These are phyloP conservation scores for Leucosporidium creatinivorum DNA, from an alignment of 768 basidiomycete species.

Conservation along the genomic window DNA sequence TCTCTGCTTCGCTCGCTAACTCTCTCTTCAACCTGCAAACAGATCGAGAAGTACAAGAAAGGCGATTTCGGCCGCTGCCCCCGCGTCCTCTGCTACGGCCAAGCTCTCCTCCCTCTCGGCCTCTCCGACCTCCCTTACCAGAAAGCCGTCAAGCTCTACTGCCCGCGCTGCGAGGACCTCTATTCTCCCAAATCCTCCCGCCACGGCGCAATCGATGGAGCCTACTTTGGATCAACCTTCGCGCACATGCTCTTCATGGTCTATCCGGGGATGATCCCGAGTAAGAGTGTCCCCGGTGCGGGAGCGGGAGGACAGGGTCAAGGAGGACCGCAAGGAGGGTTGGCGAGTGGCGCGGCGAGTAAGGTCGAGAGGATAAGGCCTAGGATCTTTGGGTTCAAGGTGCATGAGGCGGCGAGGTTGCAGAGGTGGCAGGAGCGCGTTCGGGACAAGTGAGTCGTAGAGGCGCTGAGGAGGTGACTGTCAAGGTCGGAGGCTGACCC, in stretches of 20 bases:
- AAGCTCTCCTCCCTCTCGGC: constrained; percentile 92
- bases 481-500: background rate
- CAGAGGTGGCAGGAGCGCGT: constrained; percentile 94
- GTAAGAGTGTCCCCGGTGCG: constrained; percentile 52
- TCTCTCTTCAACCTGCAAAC: constrained; percentile 9
- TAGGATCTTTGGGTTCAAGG: constrained; percentile 92
- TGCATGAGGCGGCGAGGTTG: constrained; percentile 85
- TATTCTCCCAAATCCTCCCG: constrained; percentile 96
- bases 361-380: constrained; percentile 91
- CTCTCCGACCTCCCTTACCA: constrained; percentile 96
- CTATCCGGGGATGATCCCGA: constrained; percentile 84
- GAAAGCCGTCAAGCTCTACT: constrained; percentile 98
- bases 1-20: background rate
- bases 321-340: constrained; percentile 36
- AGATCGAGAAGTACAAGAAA: constrained; percentile 92
- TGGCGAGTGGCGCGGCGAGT: constrained; percentile 52
- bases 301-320: constrained; percentile 36
- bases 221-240: constrained; percentile 97
- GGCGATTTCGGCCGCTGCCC: constrained; percentile 98
- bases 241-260: constrained; percentile 95
- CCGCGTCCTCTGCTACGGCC: constrained; percentile 87
- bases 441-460: constrained; percentile 50
- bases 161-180: constrained; percentile 95
- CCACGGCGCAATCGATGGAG: constrained; percentile 95
- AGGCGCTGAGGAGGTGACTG: background rate